phyloP scores from a whole-genome alignment of 2,329 filamentous ascomycete genomes.

The Amauroascus niger region DNA sequence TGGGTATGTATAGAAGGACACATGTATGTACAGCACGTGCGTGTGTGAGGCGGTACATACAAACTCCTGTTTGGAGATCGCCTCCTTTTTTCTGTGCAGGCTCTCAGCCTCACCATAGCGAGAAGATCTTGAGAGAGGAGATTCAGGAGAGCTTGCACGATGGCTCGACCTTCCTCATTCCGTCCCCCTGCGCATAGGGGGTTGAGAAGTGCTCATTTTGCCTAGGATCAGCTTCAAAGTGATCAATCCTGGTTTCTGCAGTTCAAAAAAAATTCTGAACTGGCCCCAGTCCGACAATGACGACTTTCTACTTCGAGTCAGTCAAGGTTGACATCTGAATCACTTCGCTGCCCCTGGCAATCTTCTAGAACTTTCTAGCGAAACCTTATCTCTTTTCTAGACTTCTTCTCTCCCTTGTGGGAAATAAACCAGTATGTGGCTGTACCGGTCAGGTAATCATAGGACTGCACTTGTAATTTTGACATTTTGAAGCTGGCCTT shows the following conservation, averaged over 20 bases:
- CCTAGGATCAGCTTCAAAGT: not conserved
- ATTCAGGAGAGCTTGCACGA: not conserved
- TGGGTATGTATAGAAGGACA: no score
- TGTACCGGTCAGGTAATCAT: not conserved
- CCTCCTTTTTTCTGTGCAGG: no score
- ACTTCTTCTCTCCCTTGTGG: not conserved
- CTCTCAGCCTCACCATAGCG: not conserved
- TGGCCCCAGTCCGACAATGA: not conserved
- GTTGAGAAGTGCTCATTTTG: not conserved
- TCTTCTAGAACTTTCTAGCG: conserved; percentile 10
- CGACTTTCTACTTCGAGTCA: not conserved
- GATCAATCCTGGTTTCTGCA: not conserved
- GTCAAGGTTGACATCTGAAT: not conserved
- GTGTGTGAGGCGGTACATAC: no score
- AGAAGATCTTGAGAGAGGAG: not conserved
- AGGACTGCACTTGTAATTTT: not conserved
- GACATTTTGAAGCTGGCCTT: not conserved
- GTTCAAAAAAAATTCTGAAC: not conserved
- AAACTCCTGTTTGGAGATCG: no score
- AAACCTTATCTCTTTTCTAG: not conserved
- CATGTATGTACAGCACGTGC: no score
- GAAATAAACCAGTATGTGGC: not conserved
- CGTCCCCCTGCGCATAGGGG: not conserved
- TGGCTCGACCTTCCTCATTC: not conserved
- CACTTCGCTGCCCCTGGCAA: not conserved